Conservation (phyloP, 164 flowering plant genomes). For the Berberis thunbergii region DNA sequence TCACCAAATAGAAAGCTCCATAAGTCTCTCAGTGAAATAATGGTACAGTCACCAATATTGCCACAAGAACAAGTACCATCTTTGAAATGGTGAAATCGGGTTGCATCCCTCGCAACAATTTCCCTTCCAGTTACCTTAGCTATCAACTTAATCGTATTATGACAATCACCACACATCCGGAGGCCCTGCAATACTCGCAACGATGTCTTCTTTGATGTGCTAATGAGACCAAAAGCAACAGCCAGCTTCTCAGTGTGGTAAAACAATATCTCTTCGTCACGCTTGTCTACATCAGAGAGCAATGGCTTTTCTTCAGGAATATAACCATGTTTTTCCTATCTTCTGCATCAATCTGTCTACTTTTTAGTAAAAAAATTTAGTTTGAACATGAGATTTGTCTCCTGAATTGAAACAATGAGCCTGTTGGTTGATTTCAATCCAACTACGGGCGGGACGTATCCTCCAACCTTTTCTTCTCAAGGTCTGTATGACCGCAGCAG, state of each 20-base stretch:
- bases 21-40: neutral
- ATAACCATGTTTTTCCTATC: conserved; percentile 49
- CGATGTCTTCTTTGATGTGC: conserved; percentile 35
- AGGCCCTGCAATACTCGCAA: conserved; percentile 71
- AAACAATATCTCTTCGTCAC: conserved; percentile 26
- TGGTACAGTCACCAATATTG: conserved; percentile 59
- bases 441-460: conserved; percentile 61
- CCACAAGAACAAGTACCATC: conserved; percentile 54
- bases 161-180: conserved; percentile 70
- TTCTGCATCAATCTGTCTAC: conserved; percentile 46
- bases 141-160: conserved; percentile 48
- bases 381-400: conserved; percentile 43
- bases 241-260: conserved; percentile 81
- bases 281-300: conserved; percentile 83
- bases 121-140: conserved; percentile 40
- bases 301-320: conserved; percentile 26
- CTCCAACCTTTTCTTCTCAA: conserved; percentile 56
- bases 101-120: conserved; percentile 63
- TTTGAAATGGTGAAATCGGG: conserved; percentile 78
- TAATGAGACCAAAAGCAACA: conserved; percentile 62
- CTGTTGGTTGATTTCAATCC: conserved; percentile 63
- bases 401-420: conserved; percentile 47
- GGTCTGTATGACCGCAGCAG: conserved; percentile 45
- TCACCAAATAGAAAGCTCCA: neutral
- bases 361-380: conserved; percentile 38